Evolutionary conservation across 176 grass and related monocot species (phyloP).

Genomic region (Aegilops bicornis): DNA sequence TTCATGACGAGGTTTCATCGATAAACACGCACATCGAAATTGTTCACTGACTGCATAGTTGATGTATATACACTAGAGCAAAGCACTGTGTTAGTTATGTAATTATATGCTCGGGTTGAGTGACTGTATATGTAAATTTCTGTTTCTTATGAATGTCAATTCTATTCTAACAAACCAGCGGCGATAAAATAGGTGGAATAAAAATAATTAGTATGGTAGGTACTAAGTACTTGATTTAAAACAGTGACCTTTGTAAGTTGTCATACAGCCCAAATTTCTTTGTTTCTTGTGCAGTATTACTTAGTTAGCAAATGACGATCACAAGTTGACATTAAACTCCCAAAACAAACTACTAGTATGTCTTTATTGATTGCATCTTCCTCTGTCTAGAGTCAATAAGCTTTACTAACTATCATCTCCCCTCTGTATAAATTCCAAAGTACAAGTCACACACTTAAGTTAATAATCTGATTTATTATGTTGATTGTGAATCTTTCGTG

Average conservation of each 20-base stretch:
- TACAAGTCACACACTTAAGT: not conserved
- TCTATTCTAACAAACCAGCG: not conserved
- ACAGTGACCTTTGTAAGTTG: not conserved
- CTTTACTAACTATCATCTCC: not conserved
- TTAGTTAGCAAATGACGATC: not conserved
- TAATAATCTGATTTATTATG: not conserved
- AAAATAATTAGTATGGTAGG: no score
- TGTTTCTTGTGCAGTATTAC: conserved; percentile 6
- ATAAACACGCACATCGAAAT: not conserved
- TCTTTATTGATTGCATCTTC: no score
- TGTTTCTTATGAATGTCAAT: not conserved
- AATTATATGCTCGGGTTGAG: not conserved
- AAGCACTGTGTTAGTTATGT: not conserved
- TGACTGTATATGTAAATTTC: no score
- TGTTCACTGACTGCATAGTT: not conserved
- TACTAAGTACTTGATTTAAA: not conserved
- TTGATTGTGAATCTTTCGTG: conserved; percentile 21
- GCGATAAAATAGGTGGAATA: not conserved
- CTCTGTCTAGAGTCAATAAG: not conserved
- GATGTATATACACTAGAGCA: not conserved
- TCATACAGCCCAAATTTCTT: not conserved
- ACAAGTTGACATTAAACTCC: not conserved
- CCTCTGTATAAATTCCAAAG: not conserved
- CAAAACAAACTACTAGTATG: not conserved
- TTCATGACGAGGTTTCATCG: no score